Evolutionary conservation across 2,329 filamentous ascomycete genomes (phyloP).

Genomic region (Penicillium vulpinum): DNA sequence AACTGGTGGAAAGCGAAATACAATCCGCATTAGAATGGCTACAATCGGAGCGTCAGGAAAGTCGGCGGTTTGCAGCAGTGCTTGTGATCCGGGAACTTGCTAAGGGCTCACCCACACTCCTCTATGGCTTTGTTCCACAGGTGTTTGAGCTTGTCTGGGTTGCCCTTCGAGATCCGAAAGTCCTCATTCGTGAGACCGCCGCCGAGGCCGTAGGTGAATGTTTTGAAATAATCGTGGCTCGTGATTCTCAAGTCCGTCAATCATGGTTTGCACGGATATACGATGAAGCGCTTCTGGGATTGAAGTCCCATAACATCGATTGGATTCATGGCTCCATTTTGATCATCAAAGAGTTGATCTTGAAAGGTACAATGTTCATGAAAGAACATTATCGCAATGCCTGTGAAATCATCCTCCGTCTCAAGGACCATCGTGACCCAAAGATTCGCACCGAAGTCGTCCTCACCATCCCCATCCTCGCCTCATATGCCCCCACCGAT

Average conservation of each 20-base stretch:
- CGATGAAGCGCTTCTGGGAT: slow-evolving; percentile 75
- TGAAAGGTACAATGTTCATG: slow-evolving; percentile 99
- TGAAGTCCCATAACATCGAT: slow-evolving; percentile 79
- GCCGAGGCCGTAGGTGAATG: slow-evolving; percentile 92
- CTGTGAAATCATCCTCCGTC: slow-evolving; percentile 87
- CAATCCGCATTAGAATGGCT: slow-evolving; percentile 96
- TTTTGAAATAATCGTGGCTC: slow-evolving; percentile 91
- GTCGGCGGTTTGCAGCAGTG: slow-evolving; percentile 88
- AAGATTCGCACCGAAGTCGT: slow-evolving; percentile 89
- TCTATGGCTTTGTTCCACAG: slow-evolving; percentile 93
- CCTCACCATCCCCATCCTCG: slow-evolving; percentile 85
- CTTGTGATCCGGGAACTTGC: slow-evolving; percentile 88
- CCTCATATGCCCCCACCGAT: slow-evolving; percentile 86
- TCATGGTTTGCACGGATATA: slow-evolving; percentile 91
- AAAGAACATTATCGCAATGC: slow-evolving; percentile 88
- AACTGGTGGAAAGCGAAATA: slow-evolving; percentile 94
- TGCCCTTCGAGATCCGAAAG: slow-evolving; percentile 82
- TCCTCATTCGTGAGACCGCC: slow-evolving; percentile 87
- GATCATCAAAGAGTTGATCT: slow-evolving; percentile 86
- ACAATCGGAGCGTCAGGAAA: slow-evolving; percentile 91
- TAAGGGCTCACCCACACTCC: slow-evolving; percentile 87
- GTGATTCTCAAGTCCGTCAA: slow-evolving; percentile 83
- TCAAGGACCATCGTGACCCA: slow-evolving; percentile 88
- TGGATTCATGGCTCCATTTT: slow-evolving; percentile 91
- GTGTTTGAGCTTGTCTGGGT: slow-evolving; percentile 97